Evolutionary conservation across 345 rosid species (phyloP), one percentile per base, ranked within the genome.

Genomic region (Populus simonii): DNA sequence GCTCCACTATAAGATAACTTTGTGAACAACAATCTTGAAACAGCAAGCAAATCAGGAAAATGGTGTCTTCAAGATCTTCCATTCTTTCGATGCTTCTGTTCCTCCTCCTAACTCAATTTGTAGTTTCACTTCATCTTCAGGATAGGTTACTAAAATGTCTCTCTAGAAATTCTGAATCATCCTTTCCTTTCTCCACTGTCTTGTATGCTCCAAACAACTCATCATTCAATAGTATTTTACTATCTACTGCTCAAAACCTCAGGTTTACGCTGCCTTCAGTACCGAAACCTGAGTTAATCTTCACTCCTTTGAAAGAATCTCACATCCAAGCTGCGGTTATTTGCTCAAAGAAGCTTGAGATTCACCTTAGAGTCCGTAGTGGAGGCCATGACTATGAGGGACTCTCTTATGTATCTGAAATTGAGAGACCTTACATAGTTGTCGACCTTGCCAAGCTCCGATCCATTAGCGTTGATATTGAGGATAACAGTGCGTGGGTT

Each of bases 391-490:
- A 41, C 12, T 41, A 2, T 10, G 45, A 41, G 45, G 45, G 45
- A 2, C 45, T 25, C 36, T 74, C 76, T 1, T 74, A 36, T 23
- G 68, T 27, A 25, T 74, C 76, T 23, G 55, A 59, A 7, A 72
- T 27, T 25, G 89, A 84, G 27, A 74, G 83, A 3, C 90, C 91
- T 5, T 93, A 88, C 72, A 57, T 90, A 23, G 3, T 93, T 7
- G 36, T 89, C 35, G 96, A 93, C 75, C 81, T 93, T 5, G 59
- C 83, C 0, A 85, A 79, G 76, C 79, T 93, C 5, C 86, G 97
- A 7, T 75, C 84, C 2, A 66, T 90, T 83, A 80, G 4, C 45
- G 45, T 41, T 41, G 45, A 41, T 41, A 12, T 9, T 0, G 43
- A 39, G 43, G 3, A 41, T 0, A 83, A 83, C 72, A 87, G 36